Conservation (phyloP, 2,329 filamentous ascomycete genomes). For the Chalaropsis thielavioides region DNA sequence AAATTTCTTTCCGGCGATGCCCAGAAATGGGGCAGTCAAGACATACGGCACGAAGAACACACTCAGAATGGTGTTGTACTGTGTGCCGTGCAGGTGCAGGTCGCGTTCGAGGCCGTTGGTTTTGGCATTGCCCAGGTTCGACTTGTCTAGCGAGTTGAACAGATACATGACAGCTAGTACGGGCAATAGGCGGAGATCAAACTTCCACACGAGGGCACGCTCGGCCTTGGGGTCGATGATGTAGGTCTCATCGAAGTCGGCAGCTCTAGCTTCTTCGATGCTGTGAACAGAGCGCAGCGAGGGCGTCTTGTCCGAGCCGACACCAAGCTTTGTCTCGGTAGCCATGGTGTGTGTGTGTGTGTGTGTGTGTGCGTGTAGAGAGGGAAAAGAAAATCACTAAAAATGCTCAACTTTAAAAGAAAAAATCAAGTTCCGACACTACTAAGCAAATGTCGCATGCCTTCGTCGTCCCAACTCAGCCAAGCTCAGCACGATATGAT, state of each 20-base stretch:
- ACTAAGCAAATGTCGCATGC: too few species aligned
- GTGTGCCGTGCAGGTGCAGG: slow-evolving; percentile 39
- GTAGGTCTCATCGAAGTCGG: background rate
- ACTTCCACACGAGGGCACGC: slow-evolving; percentile 37
- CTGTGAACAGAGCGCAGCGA: slow-evolving; percentile 21
- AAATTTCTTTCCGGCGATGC: slow-evolving; percentile 55
- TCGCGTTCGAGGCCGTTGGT: slow-evolving; percentile 34
- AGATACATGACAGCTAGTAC: slow-evolving; percentile 42
- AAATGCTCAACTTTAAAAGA: too few species aligned
- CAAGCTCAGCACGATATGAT: too few species aligned
- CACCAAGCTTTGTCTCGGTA: background rate
- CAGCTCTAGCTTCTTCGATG: background rate
- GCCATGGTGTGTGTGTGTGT: background rate
- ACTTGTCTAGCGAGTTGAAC: slow-evolving; percentile 34
- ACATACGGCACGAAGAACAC: slow-evolving; percentile 70
- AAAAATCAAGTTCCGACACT: too few species aligned
- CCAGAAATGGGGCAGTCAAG: slow-evolving; percentile 44
- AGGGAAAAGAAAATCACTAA: background rate
- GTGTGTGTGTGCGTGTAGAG: background rate
- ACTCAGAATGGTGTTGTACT: slow-evolving; percentile 57
- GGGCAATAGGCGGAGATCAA: slow-evolving; percentile 39
- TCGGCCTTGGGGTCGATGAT: slow-evolving; percentile 33
- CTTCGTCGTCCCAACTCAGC: too few species aligned
- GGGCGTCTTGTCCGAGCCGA: background rate
- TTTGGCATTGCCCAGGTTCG: slow-evolving; percentile 39